Conservation (phyloP, 495 filamentous ascomycete genomes). For the Talaromyces adpressus region DNA sequence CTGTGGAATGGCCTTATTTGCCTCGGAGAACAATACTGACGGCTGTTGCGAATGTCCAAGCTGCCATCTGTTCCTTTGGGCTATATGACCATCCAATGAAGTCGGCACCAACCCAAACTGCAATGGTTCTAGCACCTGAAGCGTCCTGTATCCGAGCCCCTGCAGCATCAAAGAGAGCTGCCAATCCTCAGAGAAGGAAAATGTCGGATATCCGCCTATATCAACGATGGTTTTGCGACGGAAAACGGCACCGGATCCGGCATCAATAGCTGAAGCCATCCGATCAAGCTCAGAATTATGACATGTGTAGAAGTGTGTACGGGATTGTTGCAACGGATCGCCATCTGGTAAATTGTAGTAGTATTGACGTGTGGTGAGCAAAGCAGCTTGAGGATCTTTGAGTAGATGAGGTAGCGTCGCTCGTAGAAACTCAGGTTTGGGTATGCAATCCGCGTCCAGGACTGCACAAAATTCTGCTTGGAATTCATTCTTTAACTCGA, state of each 20-base stretch:
- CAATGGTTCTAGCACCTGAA: conserved; percentile 40
- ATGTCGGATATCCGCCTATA: conserved; percentile 42
- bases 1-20: conserved; percentile 10
- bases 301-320: conserved; percentile 35
- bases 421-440: conserved; percentile 40
- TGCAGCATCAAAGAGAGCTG: conserved; percentile 38
- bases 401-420: conserved; percentile 44
- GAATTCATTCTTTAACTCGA: conserved; percentile 27
- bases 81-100: conserved; percentile 39
- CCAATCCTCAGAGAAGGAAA: conserved; percentile 45
- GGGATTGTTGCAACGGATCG: conserved; percentile 42
- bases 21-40: conserved; percentile 12
- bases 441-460: conserved; percentile 40
- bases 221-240: conserved; percentile 35
- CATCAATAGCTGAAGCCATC: conserved; percentile 21
- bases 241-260: conserved; percentile 44
- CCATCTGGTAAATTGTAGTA: conserved; percentile 45
- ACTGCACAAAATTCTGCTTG: conserved; percentile 34
- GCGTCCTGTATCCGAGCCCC: conserved; percentile 33
- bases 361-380: conserved; percentile 32
- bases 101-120: conserved; percentile 48
- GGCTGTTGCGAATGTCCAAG: conserved; percentile 32
- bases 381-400: conserved; percentile 18
- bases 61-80: conserved; percentile 42
- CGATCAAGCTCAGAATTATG: conserved; percentile 24